phyloP scores from a whole-genome alignment of 768 basidiomycete genomes.

The Tubosaeta sp. region DNA sequence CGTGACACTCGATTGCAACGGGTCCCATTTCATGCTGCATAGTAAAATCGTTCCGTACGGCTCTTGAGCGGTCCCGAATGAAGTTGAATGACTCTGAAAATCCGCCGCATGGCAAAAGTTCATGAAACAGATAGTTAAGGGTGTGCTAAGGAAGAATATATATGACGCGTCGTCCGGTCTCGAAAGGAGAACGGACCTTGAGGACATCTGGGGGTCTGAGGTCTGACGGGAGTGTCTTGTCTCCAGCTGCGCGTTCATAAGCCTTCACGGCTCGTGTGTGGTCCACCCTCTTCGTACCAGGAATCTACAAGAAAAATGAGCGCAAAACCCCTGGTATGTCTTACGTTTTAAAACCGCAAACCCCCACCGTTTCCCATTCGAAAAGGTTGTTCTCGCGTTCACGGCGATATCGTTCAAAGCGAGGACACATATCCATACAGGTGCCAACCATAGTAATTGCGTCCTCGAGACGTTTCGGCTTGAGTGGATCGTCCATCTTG shows the following conservation, averaged over 20 bases:
- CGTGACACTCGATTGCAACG: constrained; percentile 84
- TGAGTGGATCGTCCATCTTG: constrained; percentile 82
- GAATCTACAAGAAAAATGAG: constrained; percentile 54
- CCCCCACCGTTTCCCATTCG: constrained; percentile 75
- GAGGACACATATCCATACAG: constrained; percentile 91
- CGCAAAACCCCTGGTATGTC: constrained; percentile 5
- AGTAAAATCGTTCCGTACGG: constrained; percentile 90
- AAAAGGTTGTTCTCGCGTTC: constrained; percentile 87
- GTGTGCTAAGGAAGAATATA: constrained; percentile 52
- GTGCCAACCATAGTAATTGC: constrained; percentile 93
- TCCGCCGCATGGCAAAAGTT: constrained; percentile 65
- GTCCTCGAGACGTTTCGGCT: constrained; percentile 76
- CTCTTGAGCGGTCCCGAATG: constrained; percentile 87
- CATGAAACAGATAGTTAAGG: constrained; percentile 88
- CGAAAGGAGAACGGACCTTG: constrained; percentile 43
- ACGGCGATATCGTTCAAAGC: constrained; percentile 87
- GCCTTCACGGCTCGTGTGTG: constrained; percentile 88
- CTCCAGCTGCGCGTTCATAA: constrained; percentile 92
- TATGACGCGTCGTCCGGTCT: neutral
- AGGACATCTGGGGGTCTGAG: constrained; percentile 83
- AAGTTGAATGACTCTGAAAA: constrained; percentile 74
- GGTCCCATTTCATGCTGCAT: constrained; percentile 81
- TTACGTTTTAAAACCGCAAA: constrained; percentile 1
- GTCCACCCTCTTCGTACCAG: constrained; percentile 81
- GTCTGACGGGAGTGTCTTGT: constrained; percentile 88